phyloP scores from a whole-genome alignment of 441 rosid genomes.

The Gossypium armourianum region DNA sequence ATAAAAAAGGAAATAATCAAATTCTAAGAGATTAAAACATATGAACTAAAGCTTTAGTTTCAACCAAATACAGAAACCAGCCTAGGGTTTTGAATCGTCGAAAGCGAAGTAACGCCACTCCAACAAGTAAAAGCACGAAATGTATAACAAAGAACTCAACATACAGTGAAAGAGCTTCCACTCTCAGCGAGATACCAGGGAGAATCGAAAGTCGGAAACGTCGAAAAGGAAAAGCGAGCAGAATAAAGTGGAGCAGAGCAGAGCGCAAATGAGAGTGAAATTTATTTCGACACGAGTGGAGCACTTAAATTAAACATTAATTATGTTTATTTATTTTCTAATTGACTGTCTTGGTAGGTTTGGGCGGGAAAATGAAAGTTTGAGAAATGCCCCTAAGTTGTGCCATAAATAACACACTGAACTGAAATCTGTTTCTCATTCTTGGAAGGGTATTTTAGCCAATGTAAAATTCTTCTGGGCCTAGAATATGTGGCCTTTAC shows the following conservation, averaged over 20 bases:
- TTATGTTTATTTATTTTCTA: neutral
- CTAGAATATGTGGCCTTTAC: neutral
- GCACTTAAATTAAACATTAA: neutral
- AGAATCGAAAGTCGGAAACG: neutral
- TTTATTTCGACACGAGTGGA: neutral
- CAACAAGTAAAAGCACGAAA: neutral
- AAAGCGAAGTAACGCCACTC: neutral
- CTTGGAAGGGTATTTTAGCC: neutral
- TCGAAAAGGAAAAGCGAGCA: neutral
- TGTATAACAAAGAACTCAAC: neutral
- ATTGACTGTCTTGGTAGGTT: constrained; percentile 25
- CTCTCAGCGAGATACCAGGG: neutral
- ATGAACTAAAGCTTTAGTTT: neutral
- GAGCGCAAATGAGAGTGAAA: neutral
- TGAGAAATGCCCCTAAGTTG: constrained; percentile 20
- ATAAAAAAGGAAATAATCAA: neutral
- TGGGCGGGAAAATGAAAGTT: constrained; percentile 46
- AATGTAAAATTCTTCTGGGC: neutral
- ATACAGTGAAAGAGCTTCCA: neutral
- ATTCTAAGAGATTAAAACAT: neutral
- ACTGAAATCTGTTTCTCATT: neutral
- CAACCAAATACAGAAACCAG: neutral
- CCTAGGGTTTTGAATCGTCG: neutral
- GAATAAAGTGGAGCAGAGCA: neutral
- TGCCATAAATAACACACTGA: constrained; percentile 11